Evolutionary conservation across 2,329 filamentous ascomycete species (phyloP), one percentile per base, ranked within the genome.

Genomic region (Parastagonospora avenae): DNA sequence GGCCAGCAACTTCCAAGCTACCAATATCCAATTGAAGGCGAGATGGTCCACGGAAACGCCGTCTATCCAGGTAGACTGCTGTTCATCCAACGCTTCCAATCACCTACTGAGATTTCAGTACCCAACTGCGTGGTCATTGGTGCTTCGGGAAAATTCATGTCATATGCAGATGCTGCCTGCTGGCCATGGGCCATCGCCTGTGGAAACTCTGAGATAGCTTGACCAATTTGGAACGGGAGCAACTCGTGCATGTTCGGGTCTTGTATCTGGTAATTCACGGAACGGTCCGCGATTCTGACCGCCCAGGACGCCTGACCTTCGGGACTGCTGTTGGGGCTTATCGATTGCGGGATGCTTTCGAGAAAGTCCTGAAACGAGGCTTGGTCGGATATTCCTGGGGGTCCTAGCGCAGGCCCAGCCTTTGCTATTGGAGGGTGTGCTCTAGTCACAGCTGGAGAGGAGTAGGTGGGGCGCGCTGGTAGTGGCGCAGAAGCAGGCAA

Each of bases 291-390:
- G 50, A 52, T 10, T 29, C n/a, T 40, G 5, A 37, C 37, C 8
- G 5, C 16, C 45, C 36, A 63, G 8, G 55, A 55, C 14, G 54
- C 50, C 36, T 65, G 55, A 11, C 54, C 50, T 27, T 36, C 62
- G 7, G 47, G 48, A 12, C 51, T 48, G 8, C 40, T 35, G 37
- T 32, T 45, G 30, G 36, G 28, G 37, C 42, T 43, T n/a, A 33
- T 44, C 27, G 42, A 51, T 16, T 46, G 50, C 19, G 42, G 27
- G 33, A 42, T 36, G 4, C 38, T 30, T n/a, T 56, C 56, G 14
- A 54, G 48, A 5, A 47, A 46, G 8, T 48, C 30, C 5, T 51
- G 49, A 19, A 56, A 31, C 6, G 35, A 35, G 9, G 46, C 41
- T 12, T 47, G 53, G 14, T 44, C 35, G 12, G 38, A 36, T 27